Evolutionary conservation across 768 basidiomycete genomes (phyloP).

Genomic region (Mycena vitilis): DNA sequence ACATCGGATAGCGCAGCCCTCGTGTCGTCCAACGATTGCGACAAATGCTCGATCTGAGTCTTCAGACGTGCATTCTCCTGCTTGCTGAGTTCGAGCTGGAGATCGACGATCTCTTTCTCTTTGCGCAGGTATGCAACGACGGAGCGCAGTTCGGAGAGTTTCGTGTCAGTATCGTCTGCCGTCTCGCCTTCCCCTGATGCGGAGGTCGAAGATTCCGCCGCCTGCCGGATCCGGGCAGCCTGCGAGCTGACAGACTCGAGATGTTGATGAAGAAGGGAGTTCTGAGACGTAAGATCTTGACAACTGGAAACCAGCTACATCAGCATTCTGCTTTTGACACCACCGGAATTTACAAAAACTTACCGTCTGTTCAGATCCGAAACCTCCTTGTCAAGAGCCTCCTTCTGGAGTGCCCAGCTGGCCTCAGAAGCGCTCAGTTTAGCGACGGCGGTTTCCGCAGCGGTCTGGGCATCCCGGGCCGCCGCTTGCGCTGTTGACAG

Average conservation of each 20-base stretch:
- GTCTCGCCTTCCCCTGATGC: conserved; percentile 57
- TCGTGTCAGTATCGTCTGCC: conserved; percentile 66
- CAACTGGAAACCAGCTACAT: conserved; percentile 53
- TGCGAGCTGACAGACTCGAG: conserved; percentile 87
- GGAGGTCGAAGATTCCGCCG: conserved; percentile 64
- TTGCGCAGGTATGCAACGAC: conserved; percentile 87
- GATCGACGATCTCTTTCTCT: conserved; percentile 93
- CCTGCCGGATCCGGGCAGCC: conserved; percentile 82
- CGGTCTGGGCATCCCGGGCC: conserved; percentile 68
- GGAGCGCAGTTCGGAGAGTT: conserved; percentile 78
- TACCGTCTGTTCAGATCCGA: conserved; percentile 78
- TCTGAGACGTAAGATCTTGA: conserved; percentile 82
- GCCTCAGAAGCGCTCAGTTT: conserved; percentile 77
- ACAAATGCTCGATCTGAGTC: conserved; percentile 79
- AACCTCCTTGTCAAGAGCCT: conserved; percentile 82
- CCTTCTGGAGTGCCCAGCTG: conserved; percentile 86
- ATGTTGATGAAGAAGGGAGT: conserved; percentile 82
- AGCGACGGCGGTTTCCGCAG: conserved; percentile 79
- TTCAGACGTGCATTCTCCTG: conserved; percentile 81
- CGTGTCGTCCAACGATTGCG: conserved; percentile 76
- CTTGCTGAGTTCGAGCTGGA: conserved; percentile 84
- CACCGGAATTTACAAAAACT: conserved; percentile 32
- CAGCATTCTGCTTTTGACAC: not conserved
- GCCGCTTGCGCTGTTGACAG: conserved; percentile 62
- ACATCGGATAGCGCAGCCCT: conserved; percentile 80